Evolutionary conservation across 148 eudicot genomes (phyloP).

Genomic region (Euryodendron excelsum): DNA sequence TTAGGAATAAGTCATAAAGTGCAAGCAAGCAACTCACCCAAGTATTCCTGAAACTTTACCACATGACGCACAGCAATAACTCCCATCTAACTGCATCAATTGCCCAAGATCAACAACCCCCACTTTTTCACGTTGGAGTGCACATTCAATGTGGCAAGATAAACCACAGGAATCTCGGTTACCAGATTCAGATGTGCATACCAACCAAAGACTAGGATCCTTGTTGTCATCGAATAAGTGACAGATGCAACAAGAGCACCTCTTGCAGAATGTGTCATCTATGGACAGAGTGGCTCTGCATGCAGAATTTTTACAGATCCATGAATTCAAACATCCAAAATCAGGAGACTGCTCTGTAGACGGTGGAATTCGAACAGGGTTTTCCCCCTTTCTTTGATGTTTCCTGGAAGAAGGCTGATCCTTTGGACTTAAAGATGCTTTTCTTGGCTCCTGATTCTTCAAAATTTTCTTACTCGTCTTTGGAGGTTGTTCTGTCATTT

Average conservation of each 20-base stretch:
- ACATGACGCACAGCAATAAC: slow-evolving; percentile 87
- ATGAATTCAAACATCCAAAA: slow-evolving; percentile 36
- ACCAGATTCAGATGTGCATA: slow-evolving; percentile 68
- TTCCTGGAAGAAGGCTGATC: slow-evolving; percentile 33
- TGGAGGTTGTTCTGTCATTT: slow-evolving; percentile 45
- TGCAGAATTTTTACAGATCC: slow-evolving; percentile 82
- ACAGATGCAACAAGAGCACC: slow-evolving; percentile 96
- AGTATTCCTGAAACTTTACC: slow-evolving; percentile 88
- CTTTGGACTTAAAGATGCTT: slow-evolving; percentile 28
- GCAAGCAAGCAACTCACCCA: slow-evolving; percentile 51
- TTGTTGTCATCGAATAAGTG: slow-evolving; percentile 84
- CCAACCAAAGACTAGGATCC: slow-evolving; percentile 95
- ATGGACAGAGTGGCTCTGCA: slow-evolving; percentile 62
- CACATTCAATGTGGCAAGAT: slow-evolving; percentile 95
- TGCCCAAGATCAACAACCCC: slow-evolving; percentile 84
- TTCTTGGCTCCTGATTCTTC: slow-evolving; percentile 44
- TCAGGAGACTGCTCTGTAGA: slow-evolving; percentile 31
- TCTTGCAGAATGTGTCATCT: slow-evolving; percentile 70
- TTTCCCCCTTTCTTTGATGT: slow-evolving; percentile 50
- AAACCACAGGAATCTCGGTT: slow-evolving; percentile 63
- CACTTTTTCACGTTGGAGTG: slow-evolving; percentile 52
- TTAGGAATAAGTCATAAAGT: slow-evolving; percentile 6
- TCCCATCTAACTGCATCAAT: slow-evolving; percentile 80
- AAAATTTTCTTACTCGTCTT: slow-evolving; percentile 34
- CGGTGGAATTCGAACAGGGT: slow-evolving; percentile 34